Base-by-base conservation (phyloP, 257 asterid genomes). In the Paraleonurus japonicus region DNA sequence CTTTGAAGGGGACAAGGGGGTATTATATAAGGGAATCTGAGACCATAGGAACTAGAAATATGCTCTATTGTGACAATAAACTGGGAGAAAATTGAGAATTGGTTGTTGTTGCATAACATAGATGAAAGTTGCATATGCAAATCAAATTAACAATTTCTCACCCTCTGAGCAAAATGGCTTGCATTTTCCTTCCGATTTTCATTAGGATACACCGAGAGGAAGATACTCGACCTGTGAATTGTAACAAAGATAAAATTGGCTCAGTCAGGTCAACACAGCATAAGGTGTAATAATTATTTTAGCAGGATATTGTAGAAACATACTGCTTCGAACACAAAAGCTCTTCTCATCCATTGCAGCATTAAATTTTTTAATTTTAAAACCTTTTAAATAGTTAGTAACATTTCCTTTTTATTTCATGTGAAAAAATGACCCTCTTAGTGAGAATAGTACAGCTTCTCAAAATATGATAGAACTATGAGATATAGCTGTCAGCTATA, bases 211-310 rank as follows among this genome's bases (percentile, higher is more conserved):
- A 89, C 83, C 83, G 23, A 87, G 71, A n/a, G 99, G 99, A 78
- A 95, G 99, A 85, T 95, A 95, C 81, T 95, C 99, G 55, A 93
- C 84, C 97, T 92, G 83, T 19, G 53, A 63, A 67, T 19, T 75
- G 32, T 12, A 47, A 68, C 53, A 65, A 64, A 62, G 7, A 78
- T 48, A 32, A 15, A 70, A 30, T 39, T 17, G 33, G 65, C 48
- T 16, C 47, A 12, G 51, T 76, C 48, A 53, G 73, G 43, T 41
- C 22, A 62, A 50, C 53, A 58, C 30, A 22, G 70, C 51, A 67
- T 35, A 30, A 41, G 27, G 41, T 41, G 27, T 32, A 12, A 30
- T 39, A 27, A 12, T 37, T 28, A 48, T 41, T 53, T 48, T 11
- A 51, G 54, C 72, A 30, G 60, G 58, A 55, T 53, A 24, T 20